phyloP scores from a whole-genome alignment of 2,329 filamentous ascomycete genomes.

The Cryphonectria japonica region DNA sequence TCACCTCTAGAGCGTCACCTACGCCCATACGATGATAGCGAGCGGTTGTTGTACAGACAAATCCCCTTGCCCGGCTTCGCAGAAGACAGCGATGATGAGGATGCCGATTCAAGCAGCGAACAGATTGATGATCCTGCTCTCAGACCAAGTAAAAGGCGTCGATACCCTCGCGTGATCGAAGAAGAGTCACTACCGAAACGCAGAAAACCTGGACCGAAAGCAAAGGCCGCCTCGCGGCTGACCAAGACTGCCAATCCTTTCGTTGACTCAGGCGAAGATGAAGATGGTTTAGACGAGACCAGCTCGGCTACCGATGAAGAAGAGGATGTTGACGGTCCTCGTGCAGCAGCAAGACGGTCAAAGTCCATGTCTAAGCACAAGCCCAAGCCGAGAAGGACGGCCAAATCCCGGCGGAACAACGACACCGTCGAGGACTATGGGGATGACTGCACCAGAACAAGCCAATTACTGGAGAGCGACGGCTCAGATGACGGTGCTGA shows the following conservation, averaged over 20 bases:
- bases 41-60: conserved; percentile 47
- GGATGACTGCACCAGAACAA: conserved; percentile 56
- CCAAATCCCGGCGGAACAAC: not conserved
- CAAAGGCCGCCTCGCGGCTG: not conserved
- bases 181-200: conserved; percentile 14
- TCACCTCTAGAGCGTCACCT: conserved; percentile 36
- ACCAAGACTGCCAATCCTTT: conserved; percentile 7
- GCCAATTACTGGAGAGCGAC: conserved; percentile 50
- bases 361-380: conserved; percentile 14
- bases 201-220: conserved; percentile 19
- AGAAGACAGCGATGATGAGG: conserved; percentile 38
- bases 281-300: conserved; percentile 17
- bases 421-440: conserved; percentile 53
- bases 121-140: not conserved
- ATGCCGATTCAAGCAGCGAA: conserved; percentile 7
- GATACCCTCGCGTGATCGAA: conserved; percentile 13
- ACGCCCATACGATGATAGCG: conserved; percentile 42
- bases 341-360: not conserved
- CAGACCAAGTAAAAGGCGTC: conserved; percentile 25
- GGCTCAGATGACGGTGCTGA: conserved; percentile 55
- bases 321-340: conserved; percentile 5
- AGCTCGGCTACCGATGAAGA: conserved; percentile 20
- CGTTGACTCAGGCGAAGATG: conserved; percentile 16
- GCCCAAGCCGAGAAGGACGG: conserved; percentile 3
- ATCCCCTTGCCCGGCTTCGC: conserved; percentile 50